Conservation (phyloP, 2,329 filamentous ascomycete genomes). For the Alternaria conjuncta region DNA sequence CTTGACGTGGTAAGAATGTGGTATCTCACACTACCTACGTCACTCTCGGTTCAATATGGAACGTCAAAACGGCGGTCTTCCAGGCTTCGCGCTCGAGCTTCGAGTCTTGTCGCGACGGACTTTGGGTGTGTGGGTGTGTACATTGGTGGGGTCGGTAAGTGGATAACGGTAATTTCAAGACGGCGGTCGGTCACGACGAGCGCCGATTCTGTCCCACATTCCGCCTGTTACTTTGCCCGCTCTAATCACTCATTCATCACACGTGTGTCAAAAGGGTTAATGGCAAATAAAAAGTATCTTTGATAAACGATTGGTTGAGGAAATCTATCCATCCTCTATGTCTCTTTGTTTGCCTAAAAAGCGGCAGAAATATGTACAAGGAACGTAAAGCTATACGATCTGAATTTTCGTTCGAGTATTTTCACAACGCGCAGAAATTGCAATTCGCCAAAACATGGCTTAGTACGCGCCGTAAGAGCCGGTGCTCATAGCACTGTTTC, state of each 20-base stretch:
- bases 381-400: neutral
- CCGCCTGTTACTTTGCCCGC: neutral
- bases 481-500: neutral
- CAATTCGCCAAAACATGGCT: neutral
- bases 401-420: neutral
- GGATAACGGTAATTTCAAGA: neutral
- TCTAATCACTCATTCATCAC: neutral
- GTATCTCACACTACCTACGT: neutral
- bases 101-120: neutral
- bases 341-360: neutral
- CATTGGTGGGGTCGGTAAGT: neutral
- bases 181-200: neutral
- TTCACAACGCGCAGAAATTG: neutral
- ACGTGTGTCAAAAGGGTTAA: neutral
- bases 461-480: constrained; percentile 10
- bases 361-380: constrained; percentile 7
- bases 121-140: neutral
- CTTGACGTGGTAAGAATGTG: neutral
- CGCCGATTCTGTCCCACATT: neutral
- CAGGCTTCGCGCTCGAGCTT: neutral
- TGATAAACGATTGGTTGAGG: neutral
- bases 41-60: neutral
- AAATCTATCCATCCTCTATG: neutral
- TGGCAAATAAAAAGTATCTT: neutral
- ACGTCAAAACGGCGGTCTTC: neutral